phyloP scores from a whole-genome alignment of 306 rosid genomes.

The Cicer chorassanicum region DNA sequence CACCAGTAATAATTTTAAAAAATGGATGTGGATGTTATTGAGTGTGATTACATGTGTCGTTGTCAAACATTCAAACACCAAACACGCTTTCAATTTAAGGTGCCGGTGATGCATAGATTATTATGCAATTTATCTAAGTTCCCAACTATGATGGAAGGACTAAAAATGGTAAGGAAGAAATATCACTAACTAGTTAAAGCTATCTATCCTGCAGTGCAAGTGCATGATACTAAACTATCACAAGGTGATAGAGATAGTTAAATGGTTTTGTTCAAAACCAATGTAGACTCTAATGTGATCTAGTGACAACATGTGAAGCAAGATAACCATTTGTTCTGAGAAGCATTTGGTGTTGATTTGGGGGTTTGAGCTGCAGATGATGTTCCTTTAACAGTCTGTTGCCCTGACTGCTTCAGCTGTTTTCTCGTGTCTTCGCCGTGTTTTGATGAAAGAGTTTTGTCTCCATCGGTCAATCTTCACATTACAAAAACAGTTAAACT shows the following conservation, averaged over 20 bases:
- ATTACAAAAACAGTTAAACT: slow-evolving; percentile 45
- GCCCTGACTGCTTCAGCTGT: slow-evolving; percentile 27
- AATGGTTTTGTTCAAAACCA: slow-evolving; percentile 24
- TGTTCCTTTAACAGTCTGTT: slow-evolving; percentile 39
- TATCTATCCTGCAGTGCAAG: slow-evolving; percentile 8
- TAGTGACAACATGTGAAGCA: slow-evolving; percentile 64
- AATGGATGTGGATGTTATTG: too few species aligned
- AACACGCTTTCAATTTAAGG: too few species aligned
- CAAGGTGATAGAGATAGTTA: slow-evolving; percentile 16
- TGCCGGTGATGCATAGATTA: too few species aligned
- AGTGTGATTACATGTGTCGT: too few species aligned
- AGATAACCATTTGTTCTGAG: slow-evolving; percentile 53
- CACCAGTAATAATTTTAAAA: too few species aligned
- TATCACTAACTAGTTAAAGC: slow-evolving; percentile 32
- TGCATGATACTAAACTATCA: slow-evolving; percentile 28
- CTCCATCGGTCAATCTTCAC: slow-evolving; percentile 59
- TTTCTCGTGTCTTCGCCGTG: slow-evolving; percentile 35
- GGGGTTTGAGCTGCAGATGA: slow-evolving; percentile 38
- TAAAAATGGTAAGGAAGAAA: not conserved
- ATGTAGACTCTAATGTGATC: slow-evolving; percentile 29
- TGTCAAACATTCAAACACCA: too few species aligned
- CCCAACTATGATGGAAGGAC: slow-evolving; percentile 6
- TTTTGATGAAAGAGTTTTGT: slow-evolving; percentile 47
- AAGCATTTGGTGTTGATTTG: slow-evolving; percentile 6
- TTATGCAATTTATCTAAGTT: not conserved